Evolutionary conservation across 2,329 filamentous ascomycete genomes (phyloP).

Genomic region (Neonectria coccinea): DNA sequence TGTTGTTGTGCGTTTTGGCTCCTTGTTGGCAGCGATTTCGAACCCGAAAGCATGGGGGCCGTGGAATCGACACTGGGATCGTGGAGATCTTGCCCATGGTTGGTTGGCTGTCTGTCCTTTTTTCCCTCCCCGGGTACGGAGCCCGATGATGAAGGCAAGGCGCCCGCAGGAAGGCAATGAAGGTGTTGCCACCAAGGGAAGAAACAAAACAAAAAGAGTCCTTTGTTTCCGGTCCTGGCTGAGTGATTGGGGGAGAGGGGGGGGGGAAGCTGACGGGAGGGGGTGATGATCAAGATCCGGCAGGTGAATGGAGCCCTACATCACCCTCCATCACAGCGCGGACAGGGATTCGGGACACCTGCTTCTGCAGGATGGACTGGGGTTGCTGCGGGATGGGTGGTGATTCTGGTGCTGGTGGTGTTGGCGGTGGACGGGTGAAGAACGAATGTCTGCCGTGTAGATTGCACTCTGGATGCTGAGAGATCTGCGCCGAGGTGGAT

Average conservation of each 20-base stretch:
- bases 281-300: constrained; percentile 20
- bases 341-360: neutral
- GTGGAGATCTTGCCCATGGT: neutral
- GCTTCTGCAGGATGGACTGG: neutral
- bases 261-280: neutral
- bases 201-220: neutral
- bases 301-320: constrained; percentile 11
- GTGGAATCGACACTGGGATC: constrained; percentile 4
- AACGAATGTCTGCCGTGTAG: neutral
- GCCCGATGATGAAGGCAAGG: neutral
- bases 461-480: neutral
- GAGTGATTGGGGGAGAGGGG: neutral
- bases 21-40: neutral
- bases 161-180: neutral
- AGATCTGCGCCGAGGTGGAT: neutral
- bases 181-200: neutral
- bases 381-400: neutral
- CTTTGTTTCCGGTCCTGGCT: constrained; percentile 4
- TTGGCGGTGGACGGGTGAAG: neutral
- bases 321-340: neutral
- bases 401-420: neutral
- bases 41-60: neutral
- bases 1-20: neutral
- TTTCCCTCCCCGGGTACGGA: too few species aligned
- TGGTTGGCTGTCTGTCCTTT: neutral